phyloP scores from a whole-genome alignment of 352 stramenopile species.

The Peronospora farinosa region DNA sequence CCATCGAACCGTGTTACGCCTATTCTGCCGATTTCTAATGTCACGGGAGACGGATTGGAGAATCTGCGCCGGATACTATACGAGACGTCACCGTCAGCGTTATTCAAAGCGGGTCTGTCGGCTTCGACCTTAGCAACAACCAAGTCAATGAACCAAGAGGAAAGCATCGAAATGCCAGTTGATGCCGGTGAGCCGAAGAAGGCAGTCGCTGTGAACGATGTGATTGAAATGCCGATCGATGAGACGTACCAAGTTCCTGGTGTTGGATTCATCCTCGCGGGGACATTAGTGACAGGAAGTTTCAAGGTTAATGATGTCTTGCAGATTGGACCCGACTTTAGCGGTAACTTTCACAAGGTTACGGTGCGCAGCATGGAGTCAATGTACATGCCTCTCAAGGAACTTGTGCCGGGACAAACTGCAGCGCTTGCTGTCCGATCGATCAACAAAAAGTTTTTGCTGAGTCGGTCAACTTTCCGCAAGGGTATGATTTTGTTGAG shows the following conservation, averaged over 20 bases:
- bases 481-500: slow-evolving; percentile 91
- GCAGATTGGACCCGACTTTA: slow-evolving; percentile 87
- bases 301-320: slow-evolving; percentile 86
- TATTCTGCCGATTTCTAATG: slow-evolving; percentile 96
- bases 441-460: slow-evolving; percentile 84
- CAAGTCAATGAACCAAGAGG: slow-evolving; percentile 51
- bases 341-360: slow-evolving; percentile 83
- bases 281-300: slow-evolving; percentile 89
- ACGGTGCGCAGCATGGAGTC: slow-evolving; percentile 84
- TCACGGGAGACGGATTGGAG: slow-evolving; percentile 91
- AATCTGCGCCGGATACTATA: slow-evolving; percentile 74
- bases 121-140: slow-evolving; percentile 50
- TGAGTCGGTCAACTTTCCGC: slow-evolving; percentile 80
- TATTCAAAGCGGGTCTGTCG: slow-evolving; percentile 71
- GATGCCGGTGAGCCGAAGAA: slow-evolving; percentile 12
- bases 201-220: slow-evolving; percentile 21
- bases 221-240: slow-evolving; percentile 85
- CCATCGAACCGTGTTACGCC: slow-evolving; percentile 91
- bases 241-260: slow-evolving; percentile 90
- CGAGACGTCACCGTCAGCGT: slow-evolving; percentile 53
- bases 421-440: slow-evolving; percentile 81
- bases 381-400: slow-evolving; percentile 87
- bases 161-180: slow-evolving; percentile 21
- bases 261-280: slow-evolving; percentile 91
- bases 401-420: slow-evolving; percentile 81